phyloP scores from a whole-genome alignment of 805 yeast genomes.

The Kodamaea lidongshanica region DNA sequence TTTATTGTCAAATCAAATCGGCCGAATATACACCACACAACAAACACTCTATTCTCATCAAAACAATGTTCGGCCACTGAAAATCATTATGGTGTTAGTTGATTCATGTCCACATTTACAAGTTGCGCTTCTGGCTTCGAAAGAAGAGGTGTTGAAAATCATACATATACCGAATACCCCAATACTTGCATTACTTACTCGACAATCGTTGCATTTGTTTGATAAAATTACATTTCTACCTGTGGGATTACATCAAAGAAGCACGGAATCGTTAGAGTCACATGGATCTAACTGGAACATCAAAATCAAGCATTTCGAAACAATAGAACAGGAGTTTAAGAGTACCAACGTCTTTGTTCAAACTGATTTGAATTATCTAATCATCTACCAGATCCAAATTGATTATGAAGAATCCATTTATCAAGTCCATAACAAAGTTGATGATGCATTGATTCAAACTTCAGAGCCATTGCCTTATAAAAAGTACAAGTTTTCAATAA shows the following conservation, averaged over 20 bases:
- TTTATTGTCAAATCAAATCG: too few relatives aligned
- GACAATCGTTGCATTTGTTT: slow-evolving; percentile 21
- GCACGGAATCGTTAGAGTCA: slow-evolving; percentile 35
- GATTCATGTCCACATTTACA: slow-evolving; percentile 25
- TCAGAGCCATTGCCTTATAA: slow-evolving; percentile 28
- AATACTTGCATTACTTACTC: slow-evolving; percentile 23
- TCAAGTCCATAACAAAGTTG: slow-evolving; percentile 23
- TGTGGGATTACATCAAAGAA: slow-evolving; percentile 42
- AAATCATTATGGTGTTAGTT: slow-evolving; percentile 29
- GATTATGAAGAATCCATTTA: slow-evolving; percentile 27
- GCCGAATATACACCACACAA: too few relatives aligned
- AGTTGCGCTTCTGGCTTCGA: slow-evolving; percentile 19
- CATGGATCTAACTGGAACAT: slow-evolving; percentile 44
- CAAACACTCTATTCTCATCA: too few relatives aligned
- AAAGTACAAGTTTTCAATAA: slow-evolving; percentile 20
- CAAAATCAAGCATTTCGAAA: slow-evolving; percentile 34
- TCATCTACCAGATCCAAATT: slow-evolving; percentile 36
- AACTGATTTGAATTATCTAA: slow-evolving; percentile 33
- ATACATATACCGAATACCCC: slow-evolving; percentile 24
- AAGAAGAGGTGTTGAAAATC: slow-evolving; percentile 12
- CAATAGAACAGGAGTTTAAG: slow-evolving; percentile 21
- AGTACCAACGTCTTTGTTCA: slow-evolving; percentile 33
- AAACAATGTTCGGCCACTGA: too few relatives aligned
- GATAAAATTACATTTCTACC: slow-evolving; percentile 34
- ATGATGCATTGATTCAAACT: slow-evolving; percentile 28